These are phyloP conservation scores for Spergularia bocconei DNA, from an alignment of 148 eudicot species.

Conservation along the genomic window DNA sequence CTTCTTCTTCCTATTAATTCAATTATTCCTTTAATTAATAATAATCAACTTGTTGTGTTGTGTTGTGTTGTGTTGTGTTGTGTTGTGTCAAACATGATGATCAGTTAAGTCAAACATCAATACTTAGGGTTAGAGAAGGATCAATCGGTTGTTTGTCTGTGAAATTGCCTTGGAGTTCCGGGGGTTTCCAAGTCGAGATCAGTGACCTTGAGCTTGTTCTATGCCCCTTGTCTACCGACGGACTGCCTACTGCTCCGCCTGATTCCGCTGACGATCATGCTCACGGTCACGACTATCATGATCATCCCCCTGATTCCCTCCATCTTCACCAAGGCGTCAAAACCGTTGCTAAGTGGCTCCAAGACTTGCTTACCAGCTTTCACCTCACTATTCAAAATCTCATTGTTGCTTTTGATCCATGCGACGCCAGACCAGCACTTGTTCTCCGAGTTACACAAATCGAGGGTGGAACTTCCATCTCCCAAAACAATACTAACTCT, in stretches of 20 bases:
- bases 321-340: conserved; percentile 95
- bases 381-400: conserved; percentile 60
- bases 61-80: too few species aligned
- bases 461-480: conserved; percentile 72
- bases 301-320: conserved; percentile 21
- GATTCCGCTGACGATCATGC: conserved; percentile 23
- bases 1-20: neutral
- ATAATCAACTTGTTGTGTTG: too few species aligned
- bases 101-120: conserved; percentile 51
- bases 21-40: neutral
- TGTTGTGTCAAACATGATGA: too few species aligned
- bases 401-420: conserved; percentile 76
- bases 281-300: too few species aligned
- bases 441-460: conserved; percentile 71
- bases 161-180: conserved; percentile 82
- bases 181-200: conserved; percentile 68
- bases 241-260: conserved; percentile 28
- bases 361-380: conserved; percentile 85
- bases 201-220: conserved; percentile 88
- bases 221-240: conserved; percentile 33
- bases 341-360: conserved; percentile 85
- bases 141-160: conserved; percentile 69
- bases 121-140: conserved; percentile 64
- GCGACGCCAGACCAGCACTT: conserved; percentile 36
- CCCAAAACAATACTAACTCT: conserved; percentile 43